These are phyloP conservation scores for Dendrobium huoshanense DNA, from an alignment of 106 monocot genomes.

Conservation along the genomic window DNA sequence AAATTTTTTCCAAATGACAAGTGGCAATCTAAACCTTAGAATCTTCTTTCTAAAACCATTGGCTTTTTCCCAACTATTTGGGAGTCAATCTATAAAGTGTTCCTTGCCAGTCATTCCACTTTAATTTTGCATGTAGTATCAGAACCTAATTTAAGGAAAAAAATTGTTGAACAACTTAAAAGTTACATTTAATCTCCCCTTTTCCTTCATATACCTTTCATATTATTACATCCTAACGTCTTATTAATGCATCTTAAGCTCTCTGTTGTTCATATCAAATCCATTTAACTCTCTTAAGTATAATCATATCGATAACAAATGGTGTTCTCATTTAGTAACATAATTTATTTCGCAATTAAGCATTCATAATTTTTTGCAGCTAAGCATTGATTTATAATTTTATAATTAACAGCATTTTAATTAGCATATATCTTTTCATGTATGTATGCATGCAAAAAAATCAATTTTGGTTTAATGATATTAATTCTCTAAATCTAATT, in stretches of 20 bases:
- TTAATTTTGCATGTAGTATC: neutral
- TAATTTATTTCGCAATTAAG: neutral
- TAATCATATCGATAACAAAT: neutral
- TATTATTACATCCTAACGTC: neutral
- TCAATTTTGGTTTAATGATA: too few relatives aligned
- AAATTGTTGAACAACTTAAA: neutral
- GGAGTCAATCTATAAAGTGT: neutral
- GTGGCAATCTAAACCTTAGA: neutral
- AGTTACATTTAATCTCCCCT: neutral
- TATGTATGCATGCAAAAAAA: too few relatives aligned
- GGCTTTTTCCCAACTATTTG: neutral
- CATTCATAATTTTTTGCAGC: neutral
- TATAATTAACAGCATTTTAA: too few relatives aligned
- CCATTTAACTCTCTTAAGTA: neutral
- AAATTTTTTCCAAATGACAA: neutral
- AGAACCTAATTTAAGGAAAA: neutral
- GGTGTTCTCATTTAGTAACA: neutral
- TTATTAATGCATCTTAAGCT: neutral
- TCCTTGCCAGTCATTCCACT: neutral
- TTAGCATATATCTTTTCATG: too few relatives aligned
- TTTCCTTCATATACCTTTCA: neutral
- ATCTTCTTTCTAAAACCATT: neutral
- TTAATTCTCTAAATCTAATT: too few relatives aligned
- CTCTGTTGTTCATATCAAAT: neutral
- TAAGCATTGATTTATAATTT: too few relatives aligned